Evolutionary conservation across 805 yeast species (phyloP).

Genomic region (Myxozyma mucilagina): DNA sequence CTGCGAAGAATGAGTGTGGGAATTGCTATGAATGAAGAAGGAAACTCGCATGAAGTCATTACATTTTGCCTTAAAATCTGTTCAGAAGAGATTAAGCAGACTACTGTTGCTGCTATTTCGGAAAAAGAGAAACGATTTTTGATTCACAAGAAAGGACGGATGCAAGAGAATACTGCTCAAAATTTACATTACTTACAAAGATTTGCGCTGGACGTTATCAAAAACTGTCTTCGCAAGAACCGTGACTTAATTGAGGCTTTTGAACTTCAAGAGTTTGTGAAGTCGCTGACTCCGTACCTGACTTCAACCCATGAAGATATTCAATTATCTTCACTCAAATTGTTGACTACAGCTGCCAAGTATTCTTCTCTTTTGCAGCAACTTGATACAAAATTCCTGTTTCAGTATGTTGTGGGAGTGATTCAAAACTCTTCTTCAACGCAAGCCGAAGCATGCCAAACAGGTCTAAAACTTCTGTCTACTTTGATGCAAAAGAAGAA

Average conservation of each 20-base stretch:
- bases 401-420: slow-evolving; percentile 46
- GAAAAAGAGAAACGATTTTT: slow-evolving; percentile 18
- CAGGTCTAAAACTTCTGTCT: slow-evolving; percentile 71
- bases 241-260: slow-evolving; percentile 57
- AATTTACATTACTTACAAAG: slow-evolving; percentile 66
- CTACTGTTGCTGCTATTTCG: slow-evolving; percentile 40
- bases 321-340: slow-evolving; percentile 57
- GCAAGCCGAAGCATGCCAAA: slow-evolving; percentile 75
- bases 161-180: slow-evolving; percentile 52
- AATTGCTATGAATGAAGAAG: slow-evolving; percentile 65
- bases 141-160: slow-evolving; percentile 53
- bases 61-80: slow-evolving; percentile 71
- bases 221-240: slow-evolving; percentile 68
- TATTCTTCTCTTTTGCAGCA: slow-evolving; percentile 56
- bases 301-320: slow-evolving; percentile 73
- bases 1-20: slow-evolving; percentile 79
- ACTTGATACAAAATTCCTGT: slow-evolving; percentile 42
- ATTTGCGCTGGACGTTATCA: slow-evolving; percentile 72
- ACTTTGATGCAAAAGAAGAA: slow-evolving; percentile 68
- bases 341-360: slow-evolving; percentile 26
- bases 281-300: slow-evolving; percentile 63
- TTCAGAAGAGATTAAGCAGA: slow-evolving; percentile 2
- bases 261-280: slow-evolving; percentile 71
- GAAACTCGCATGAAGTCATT: slow-evolving; percentile 58
- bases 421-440: slow-evolving; percentile 78